These are phyloP conservation scores for Trichothecium sympodiale DNA, from an alignment of 2,329 filamentous ascomycete species.

Conservation along the genomic window DNA sequence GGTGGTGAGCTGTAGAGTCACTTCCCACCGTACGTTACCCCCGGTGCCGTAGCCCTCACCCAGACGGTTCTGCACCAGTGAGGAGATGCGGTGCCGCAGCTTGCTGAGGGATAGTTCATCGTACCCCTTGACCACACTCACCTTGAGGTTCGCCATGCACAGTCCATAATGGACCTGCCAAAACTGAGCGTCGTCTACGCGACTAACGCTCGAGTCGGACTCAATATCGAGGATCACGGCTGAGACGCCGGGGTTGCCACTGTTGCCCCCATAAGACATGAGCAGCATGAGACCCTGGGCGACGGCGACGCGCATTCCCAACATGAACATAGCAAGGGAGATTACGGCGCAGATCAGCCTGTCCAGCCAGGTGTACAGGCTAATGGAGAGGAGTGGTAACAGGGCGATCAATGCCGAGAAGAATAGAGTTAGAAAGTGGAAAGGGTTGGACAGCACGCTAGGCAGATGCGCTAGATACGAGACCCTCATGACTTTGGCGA, in stretches of 20 bases:
- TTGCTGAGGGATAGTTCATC: conserved; percentile 63
- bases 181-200: conserved; percentile 84
- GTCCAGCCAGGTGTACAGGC: conserved; percentile 78
- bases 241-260: conserved; percentile 40
- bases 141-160: conserved; percentile 87
- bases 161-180: conserved; percentile 98
- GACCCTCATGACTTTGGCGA: conserved; percentile 83
- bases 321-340: conserved; percentile 75
- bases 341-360: conserved; percentile 71
- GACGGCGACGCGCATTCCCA: conserved; percentile 74
- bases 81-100: conserved; percentile 64
- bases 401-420: conserved; percentile 73
- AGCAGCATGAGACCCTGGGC: conserved; percentile 88
- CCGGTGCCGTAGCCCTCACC: conserved; percentile 80
- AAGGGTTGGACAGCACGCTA: conserved; percentile 83
- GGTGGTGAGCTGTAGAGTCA: conserved; percentile 66
- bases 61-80: conserved; percentile 72
- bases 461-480: conserved; percentile 73
- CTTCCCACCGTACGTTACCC: conserved; percentile 78
- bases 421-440: conserved; percentile 85
- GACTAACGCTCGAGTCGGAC: conserved; percentile 61
- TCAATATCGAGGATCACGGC: conserved; percentile 80
- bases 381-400: conserved; percentile 68
- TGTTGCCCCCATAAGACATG: conserved; percentile 62
- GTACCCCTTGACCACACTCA: conserved; percentile 53